A percentile compares a stretch with the other conserved stretches of the same genome.
phyloP scores from a whole-genome alignment of 139 green algal genomes.

The Deuterostichococcus epilithicus region DNA sequence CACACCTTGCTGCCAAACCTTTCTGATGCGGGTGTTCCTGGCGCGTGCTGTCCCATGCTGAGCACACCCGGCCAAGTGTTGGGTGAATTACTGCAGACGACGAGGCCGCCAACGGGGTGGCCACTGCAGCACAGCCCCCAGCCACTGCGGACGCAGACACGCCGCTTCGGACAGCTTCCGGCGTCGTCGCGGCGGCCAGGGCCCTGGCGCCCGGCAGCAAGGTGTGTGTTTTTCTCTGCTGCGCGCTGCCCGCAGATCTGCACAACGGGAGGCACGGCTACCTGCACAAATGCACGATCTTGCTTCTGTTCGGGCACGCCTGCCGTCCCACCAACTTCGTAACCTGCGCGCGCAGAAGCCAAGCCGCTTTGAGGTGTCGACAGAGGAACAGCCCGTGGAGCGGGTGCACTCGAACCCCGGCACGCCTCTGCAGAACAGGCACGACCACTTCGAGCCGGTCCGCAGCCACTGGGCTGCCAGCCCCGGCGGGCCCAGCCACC shows the following conservation, averaged over 20 bases:
- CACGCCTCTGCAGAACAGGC: not conserved
- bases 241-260: not conserved
- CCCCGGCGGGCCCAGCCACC: too few relatives aligned
- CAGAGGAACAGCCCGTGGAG: constrained; percentile 20
- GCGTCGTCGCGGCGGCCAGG: not conserved
- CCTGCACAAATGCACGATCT: too few relatives aligned
- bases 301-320: too few relatives aligned
- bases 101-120: not conserved
- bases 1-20: too few relatives aligned
- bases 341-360: constrained; percentile 26
- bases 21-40: too few relatives aligned
- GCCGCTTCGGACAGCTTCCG: not conserved
- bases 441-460: too few relatives aligned
- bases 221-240: not conserved
- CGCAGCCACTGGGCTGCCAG: too few relatives aligned
- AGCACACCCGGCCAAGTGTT: too few relatives aligned
- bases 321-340: too few relatives aligned
- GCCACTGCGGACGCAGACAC: not conserved
- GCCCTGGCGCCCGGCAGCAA: not conserved
- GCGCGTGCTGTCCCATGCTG: too few relatives aligned
- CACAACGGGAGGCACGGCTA: not conserved
- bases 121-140: not conserved
- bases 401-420: not conserved
- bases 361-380: constrained; percentile 74
- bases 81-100: not conserved